Percentiles rank a stretch among this genome's conserved stretches.
Evolutionary conservation across 805 yeast species (phyloP).

Genomic region (Saturnispora diversa): DNA sequence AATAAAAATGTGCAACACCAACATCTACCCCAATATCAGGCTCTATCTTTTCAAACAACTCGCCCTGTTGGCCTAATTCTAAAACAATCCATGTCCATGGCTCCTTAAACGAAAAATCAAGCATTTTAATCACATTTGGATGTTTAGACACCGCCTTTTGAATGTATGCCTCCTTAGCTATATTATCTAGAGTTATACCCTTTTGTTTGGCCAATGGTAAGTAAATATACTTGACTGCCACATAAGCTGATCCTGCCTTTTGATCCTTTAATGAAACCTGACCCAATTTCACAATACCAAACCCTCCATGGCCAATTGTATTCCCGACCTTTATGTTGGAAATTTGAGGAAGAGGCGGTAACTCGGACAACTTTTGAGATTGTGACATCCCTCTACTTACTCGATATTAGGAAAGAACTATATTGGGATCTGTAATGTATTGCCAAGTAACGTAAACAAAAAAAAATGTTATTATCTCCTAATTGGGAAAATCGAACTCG

Average conservation of each 20-base stretch:
- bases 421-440: no score
- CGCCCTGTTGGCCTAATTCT: conserved; percentile 70
- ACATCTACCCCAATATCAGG: conserved; percentile 65
- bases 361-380: conserved; percentile 37
- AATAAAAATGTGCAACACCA: conserved; percentile 60
- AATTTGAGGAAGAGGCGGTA: conserved; percentile 41
- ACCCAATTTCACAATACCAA: conserved; percentile 55
- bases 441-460: no score
- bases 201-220: conserved; percentile 27
- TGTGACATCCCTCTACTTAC: no score
- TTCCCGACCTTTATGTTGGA: conserved; percentile 39
- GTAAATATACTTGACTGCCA: conserved; percentile 55
- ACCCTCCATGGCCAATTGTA: conserved; percentile 61
- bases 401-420: no score
- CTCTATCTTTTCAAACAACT: conserved; percentile 69
- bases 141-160: conserved; percentile 50
- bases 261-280: conserved; percentile 19
- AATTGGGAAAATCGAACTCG: no score
- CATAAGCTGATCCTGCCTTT: conserved; percentile 13
- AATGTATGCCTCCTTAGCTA: conserved; percentile 47
- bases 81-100: conserved; percentile 58
- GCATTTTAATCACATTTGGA: conserved; percentile 49
- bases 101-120: conserved; percentile 45
- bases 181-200: conserved; percentile 27
- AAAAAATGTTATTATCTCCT: no score